phyloP scores from a whole-genome alignment of 1,284 basidiomycete species.

The Entoloma clypeatum region DNA sequence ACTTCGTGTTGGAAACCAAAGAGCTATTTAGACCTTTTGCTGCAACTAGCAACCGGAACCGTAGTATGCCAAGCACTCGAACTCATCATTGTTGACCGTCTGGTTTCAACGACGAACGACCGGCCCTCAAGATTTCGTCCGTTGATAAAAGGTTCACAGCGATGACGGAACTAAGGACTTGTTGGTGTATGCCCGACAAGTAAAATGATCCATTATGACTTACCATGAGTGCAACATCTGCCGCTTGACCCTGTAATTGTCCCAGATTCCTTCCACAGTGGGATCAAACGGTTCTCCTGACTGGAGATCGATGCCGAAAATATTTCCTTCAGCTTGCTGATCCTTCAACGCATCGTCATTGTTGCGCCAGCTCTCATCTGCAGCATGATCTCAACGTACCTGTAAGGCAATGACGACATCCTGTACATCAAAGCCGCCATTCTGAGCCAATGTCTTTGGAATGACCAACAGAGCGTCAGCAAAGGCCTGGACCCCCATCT shows the following conservation, averaged over 20 bases:
- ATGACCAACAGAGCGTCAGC: constrained; percentile 94
- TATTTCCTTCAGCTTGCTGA: constrained; percentile 87
- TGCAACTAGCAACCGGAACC: too few species aligned
- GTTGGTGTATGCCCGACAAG: constrained; percentile 16
- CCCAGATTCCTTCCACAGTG: constrained; percentile 94
- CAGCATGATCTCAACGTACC: constrained; percentile 36
- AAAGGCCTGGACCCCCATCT: constrained; percentile 97
- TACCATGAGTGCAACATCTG: constrained; percentile 98
- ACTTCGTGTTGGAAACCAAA: too few species aligned
- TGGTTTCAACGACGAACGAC: constrained; percentile 83
- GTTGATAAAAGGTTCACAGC: constrained; percentile 94
- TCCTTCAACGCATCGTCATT: constrained; percentile 54
- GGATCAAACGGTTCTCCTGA: constrained; percentile 98
- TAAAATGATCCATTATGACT: constrained; percentile 24
- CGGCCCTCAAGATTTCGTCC: constrained; percentile 94
- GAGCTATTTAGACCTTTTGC: too few species aligned
- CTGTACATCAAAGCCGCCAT: constrained; percentile 97
- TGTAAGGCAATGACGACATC: constrained; percentile 91
- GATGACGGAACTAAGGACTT: constrained; percentile 80
- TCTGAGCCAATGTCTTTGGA: constrained; percentile 94
- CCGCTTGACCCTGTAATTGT: constrained; percentile 98
- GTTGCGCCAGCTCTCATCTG: constrained; percentile 4
- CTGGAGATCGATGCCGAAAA: constrained; percentile 88
- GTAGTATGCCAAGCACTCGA: too few species aligned
- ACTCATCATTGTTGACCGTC: constrained; percentile 74